A percentile compares a stretch with the other conserved stretches of the same genome.
Evolutionary conservation across 345 rosid genomes (phyloP).

Genomic region (Acer yangbiense): DNA sequence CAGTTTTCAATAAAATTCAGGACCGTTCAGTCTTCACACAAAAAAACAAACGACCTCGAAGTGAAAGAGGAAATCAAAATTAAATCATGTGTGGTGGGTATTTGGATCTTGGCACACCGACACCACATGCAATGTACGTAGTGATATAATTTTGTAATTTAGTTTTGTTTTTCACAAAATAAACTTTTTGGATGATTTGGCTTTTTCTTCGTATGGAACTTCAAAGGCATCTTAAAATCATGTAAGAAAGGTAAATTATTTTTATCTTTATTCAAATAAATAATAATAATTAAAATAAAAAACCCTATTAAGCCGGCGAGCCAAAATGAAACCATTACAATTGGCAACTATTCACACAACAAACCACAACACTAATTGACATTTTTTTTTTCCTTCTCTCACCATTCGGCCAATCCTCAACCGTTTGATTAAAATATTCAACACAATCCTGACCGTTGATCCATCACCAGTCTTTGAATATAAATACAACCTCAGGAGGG

Average conservation of each 20-base stretch:
- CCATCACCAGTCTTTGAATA: neutral
- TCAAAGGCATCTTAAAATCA: neutral
- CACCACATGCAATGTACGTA: too few species aligned
- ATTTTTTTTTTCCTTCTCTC: neutral
- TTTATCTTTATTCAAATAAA: neutral
- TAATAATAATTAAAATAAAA: neutral
- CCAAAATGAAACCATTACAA: conserved; percentile 14
- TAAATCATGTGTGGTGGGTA: too few species aligned
- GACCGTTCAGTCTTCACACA: too few species aligned
- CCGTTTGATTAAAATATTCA: conserved; percentile 18
- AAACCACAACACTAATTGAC: conserved; percentile 15
- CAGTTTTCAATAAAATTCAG: too few species aligned
- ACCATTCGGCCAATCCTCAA: conserved; percentile 13
- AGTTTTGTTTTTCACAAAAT: too few species aligned
- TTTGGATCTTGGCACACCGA: too few species aligned
- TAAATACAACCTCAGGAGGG: conserved; percentile 1
- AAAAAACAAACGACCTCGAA: too few species aligned
- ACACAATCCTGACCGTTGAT: neutral
- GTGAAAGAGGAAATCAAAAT: too few species aligned
- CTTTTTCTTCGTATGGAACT: neutral
- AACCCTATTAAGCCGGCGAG: conserved; percentile 21
- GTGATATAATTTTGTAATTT: too few species aligned
- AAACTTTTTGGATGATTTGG: neutral
- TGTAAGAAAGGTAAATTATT: neutral
- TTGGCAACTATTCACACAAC: conserved; percentile 18